Percentiles rank a stretch among this genome's conserved stretches.
phyloP scores from a whole-genome alignment of 164 flowering plant genomes.

The Tetracentron sinense region DNA sequence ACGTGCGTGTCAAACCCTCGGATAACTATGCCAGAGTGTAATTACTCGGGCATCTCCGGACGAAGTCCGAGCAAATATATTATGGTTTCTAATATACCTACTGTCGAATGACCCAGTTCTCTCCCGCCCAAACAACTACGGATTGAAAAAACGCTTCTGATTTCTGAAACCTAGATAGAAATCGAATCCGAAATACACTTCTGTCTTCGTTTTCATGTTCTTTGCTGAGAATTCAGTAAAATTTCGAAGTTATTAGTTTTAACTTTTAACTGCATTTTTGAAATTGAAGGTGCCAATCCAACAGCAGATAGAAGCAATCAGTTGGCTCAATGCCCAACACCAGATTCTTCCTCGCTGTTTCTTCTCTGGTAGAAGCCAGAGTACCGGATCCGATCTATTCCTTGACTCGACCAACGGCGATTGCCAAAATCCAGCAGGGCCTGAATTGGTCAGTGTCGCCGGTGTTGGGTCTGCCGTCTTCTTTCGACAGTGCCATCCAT shows the following conservation, averaged over 20 bases:
- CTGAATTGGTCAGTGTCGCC: conserved; percentile 60
- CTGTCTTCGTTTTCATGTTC: neutral
- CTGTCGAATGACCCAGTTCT: too few species aligned
- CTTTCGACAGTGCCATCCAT: conserved; percentile 57
- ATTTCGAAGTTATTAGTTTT: neutral
- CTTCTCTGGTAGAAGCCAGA: conserved; percentile 64
- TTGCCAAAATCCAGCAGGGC: conserved; percentile 8
- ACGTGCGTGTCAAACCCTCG: too few species aligned
- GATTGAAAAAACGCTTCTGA: too few species aligned
- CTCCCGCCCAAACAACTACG: too few species aligned
- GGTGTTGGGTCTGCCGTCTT: conserved; percentile 89
- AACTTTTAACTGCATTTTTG: neutral
- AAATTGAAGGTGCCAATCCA: conserved; percentile 68
- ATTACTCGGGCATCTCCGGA: too few species aligned
- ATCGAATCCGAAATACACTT: neutral
- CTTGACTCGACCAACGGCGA: conserved; percentile 28
- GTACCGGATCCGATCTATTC: conserved; percentile 13
- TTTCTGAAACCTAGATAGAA: too few species aligned
- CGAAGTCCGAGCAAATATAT: too few species aligned
- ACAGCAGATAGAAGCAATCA: conserved; percentile 61
- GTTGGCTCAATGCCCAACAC: conserved; percentile 74
- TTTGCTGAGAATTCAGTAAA: neutral
- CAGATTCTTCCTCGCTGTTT: conserved; percentile 63
- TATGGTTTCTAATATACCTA: too few species aligned
- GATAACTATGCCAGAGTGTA: too few species aligned